Evolutionary conservation across 2,329 filamentous ascomycete species (phyloP).

Genomic region (Metarhizium humberi): DNA sequence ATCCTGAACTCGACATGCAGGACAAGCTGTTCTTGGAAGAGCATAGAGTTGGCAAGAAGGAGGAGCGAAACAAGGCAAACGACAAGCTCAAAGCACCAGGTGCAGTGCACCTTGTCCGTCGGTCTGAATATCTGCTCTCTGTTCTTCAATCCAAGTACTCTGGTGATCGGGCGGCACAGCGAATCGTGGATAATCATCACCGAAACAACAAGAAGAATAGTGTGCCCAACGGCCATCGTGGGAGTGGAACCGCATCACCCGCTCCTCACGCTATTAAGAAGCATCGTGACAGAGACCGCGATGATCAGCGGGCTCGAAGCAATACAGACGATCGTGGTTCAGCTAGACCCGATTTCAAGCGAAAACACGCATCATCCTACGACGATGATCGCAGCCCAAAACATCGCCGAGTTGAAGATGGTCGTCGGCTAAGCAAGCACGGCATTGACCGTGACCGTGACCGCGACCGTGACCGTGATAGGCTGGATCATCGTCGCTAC

Average conservation of each 20-base stretch:
- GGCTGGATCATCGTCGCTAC: slow-evolving; percentile 9
- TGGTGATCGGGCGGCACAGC: slow-evolving; percentile 65
- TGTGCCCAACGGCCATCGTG: slow-evolving; percentile 50
- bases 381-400: slow-evolving; percentile 35
- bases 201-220: slow-evolving; percentile 79
- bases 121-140: slow-evolving; percentile 91
- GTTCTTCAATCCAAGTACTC: slow-evolving; percentile 81
- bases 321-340: slow-evolving; percentile 41
- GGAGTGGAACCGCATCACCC: slow-evolving; percentile 61
- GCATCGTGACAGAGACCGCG: slow-evolving; percentile 38
- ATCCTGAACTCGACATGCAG: slow-evolving; percentile 70
- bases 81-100: slow-evolving; percentile 84
- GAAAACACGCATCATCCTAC: slow-evolving; percentile 44
- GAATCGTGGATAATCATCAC: slow-evolving; percentile 83
- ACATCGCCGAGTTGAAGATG: slow-evolving; percentile 31
- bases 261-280: slow-evolving; percentile 42
- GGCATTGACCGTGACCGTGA: slow-evolving; percentile 17
- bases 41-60: slow-evolving; percentile 96
- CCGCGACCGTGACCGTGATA: slow-evolving; percentile 3
- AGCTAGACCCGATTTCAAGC: slow-evolving; percentile 46
- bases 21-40: slow-evolving; percentile 97
- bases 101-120: slow-evolving; percentile 92
- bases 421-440: slow-evolving; percentile 26
- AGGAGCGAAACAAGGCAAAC: slow-evolving; percentile 72
- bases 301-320: slow-evolving; percentile 42